phyloP scores from a whole-genome alignment of 305 asterid species.

The Stenogyne calaminthoides region DNA sequence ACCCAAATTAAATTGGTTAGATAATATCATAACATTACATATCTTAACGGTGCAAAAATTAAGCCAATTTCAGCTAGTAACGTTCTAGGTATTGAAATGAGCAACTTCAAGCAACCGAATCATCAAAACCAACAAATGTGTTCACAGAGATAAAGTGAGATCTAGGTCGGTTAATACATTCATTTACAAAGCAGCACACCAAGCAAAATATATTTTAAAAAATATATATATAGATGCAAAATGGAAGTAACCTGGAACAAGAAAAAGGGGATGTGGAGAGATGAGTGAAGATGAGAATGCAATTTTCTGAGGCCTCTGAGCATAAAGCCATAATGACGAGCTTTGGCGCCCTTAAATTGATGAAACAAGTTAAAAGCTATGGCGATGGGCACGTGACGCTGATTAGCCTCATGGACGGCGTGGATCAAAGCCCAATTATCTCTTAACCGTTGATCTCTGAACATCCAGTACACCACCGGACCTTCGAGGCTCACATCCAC shows the following conservation, averaged over 20 bases:
- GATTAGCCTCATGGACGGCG: slow-evolving; percentile 84
- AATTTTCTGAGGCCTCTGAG: slow-evolving; percentile 76
- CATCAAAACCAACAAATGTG: background rate
- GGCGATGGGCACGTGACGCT: slow-evolving; percentile 68
- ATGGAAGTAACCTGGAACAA: slow-evolving; percentile 61
- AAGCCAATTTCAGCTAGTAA: background rate
- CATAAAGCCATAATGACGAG: slow-evolving; percentile 92
- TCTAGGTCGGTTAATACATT: background rate
- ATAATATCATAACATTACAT: background rate
- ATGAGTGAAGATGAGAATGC: slow-evolving; percentile 45
- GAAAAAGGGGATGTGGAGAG: slow-evolving; percentile 64
- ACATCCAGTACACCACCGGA: slow-evolving; percentile 99
- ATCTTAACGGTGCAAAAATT: background rate
- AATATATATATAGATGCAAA: background rate
- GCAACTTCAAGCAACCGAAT: slow-evolving; percentile 18
- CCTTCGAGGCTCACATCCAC: slow-evolving; percentile 42
- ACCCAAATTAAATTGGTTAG: background rate
- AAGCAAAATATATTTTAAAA: background rate
- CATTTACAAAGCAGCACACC: background rate
- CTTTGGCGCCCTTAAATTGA: slow-evolving; percentile 91
- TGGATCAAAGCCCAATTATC: slow-evolving; percentile 99
- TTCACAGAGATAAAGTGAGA: background rate
- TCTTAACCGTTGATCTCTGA: slow-evolving; percentile 86
- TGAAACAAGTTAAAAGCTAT: slow-evolving; percentile 79
- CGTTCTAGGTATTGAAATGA: background rate